Evolutionary conservation across 2,329 filamentous ascomycete species (phyloP), one percentile per base, ranked within the genome.

Genomic region (Pezicula neosporulosa): DNA sequence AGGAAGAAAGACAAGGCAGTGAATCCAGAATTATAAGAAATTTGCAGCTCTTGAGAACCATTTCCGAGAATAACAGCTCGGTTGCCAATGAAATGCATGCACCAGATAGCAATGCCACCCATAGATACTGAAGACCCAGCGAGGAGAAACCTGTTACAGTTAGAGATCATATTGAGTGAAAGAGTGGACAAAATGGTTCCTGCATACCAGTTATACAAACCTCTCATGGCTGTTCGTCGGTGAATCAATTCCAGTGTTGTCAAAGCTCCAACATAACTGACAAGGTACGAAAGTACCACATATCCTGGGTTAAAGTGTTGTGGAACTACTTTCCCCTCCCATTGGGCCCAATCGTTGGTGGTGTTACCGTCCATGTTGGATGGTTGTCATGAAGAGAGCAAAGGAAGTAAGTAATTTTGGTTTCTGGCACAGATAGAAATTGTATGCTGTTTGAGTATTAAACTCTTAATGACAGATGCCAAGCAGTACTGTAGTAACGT

Each of bases 211-310:
- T 90, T 90, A 64, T 83, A 82, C 49, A 80, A 67, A 8, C 87
- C 87, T 63, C 80, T 81, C 49, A 79, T 79, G 2, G 86, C 83
- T 1, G 87, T 90, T 59, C 89, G 77, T 52, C 89, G 76, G 65
- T 94, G 88, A 47, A 96, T 82, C 52, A 96, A 73, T 68, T 96
- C 91, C 30, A 96, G 75, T 0, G 90, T 92, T 3, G 90, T 90
- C 47, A 83, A 78, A 45, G 89, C 86, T 55, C 91, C 91, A 57
- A 89, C 74, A 56, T 88, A 82, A 63, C 90, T 94, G 58, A 86
- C 76, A 41, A 87, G 70, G 60, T 81, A 87, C 1, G 84, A 86
- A 9, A 90, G 76, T 21, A 85, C 77, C 12, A 93, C 78, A 60
- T 89, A 86, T 37, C 82, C 82, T 4, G 77, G 70, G 55, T 76